These are phyloP conservation scores for Viola odorata DNA, from an alignment of 345 rosid genomes.

Conservation along the genomic window DNA sequence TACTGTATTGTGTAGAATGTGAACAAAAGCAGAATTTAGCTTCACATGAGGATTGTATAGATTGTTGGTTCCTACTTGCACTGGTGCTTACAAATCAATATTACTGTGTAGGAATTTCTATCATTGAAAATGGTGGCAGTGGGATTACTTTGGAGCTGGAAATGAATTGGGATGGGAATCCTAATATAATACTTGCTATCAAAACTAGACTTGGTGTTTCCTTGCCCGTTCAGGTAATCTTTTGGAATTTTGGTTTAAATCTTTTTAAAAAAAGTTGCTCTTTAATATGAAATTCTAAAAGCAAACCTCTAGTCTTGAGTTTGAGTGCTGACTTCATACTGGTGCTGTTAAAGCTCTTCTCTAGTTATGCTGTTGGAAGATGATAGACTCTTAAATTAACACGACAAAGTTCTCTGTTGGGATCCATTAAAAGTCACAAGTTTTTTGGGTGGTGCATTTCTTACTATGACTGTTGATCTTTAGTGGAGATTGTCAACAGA, in stretches of 20 bases:
- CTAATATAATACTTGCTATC: constrained; percentile 28
- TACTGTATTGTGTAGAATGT: neutral
- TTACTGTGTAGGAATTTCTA: constrained; percentile 22
- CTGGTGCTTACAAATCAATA: constrained; percentile 9
- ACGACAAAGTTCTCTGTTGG: too few species aligned
- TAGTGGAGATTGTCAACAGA: too few species aligned
- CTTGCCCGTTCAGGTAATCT: constrained; percentile 32
- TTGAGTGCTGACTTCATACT: too few species aligned
- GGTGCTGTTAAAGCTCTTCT: too few species aligned
- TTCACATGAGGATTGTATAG: neutral
- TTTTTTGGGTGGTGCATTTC: too few species aligned
- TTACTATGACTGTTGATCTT: too few species aligned
- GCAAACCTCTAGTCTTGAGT: too few species aligned
- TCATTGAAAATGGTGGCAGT: constrained; percentile 23
- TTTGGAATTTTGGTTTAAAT: too few species aligned
- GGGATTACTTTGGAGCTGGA: constrained; percentile 36
- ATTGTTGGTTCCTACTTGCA: neutral
- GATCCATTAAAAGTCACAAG: too few species aligned
- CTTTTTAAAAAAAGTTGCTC: neutral
- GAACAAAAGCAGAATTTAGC: neutral
- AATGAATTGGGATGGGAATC: constrained; percentile 38
- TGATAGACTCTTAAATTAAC: too few species aligned
- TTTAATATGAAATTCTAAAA: too few species aligned
- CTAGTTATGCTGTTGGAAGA: too few species aligned
- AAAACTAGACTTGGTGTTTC: constrained; percentile 31